Conservation (phyloP, 208 protist genomes). For the Trypanosoma melophagium region DNA sequence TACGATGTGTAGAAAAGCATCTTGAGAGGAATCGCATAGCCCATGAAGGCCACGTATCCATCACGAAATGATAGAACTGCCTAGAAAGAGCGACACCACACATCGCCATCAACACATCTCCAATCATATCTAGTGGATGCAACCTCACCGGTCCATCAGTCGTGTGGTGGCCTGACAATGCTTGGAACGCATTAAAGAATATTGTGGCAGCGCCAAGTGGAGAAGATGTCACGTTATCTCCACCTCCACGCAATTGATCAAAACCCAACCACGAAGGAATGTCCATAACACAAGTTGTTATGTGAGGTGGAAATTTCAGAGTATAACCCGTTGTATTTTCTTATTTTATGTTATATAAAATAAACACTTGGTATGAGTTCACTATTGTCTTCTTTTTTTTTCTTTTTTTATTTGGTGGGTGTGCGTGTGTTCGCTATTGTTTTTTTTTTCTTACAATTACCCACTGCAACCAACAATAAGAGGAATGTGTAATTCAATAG, state of each 20-base stretch:
- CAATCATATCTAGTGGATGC: neutral
- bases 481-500: no score
- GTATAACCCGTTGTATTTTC: no score
- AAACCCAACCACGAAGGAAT: neutral
- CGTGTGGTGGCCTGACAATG: neutral
- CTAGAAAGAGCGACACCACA: conserved; percentile 6
- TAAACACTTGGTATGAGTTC: no score
- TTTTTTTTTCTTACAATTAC: neutral
- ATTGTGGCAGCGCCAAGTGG: conserved; percentile 8
- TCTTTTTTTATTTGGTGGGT: no score
- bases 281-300: neutral
- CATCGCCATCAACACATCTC: conserved; percentile 19
- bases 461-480: no score
- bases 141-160: neutral
- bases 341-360: no score
- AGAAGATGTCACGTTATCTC: neutral
- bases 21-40: neutral
- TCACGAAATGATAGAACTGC: conserved; percentile 39
- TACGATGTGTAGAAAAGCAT: neutral
- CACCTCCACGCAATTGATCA: neutral
- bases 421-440: no score
- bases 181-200: conserved; percentile 24
- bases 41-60: conserved; percentile 43
- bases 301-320: no score
- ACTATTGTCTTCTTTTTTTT: no score